phyloP scores from a whole-genome alignment of 257 asterid species.

The Solanum appendiculatum region DNA sequence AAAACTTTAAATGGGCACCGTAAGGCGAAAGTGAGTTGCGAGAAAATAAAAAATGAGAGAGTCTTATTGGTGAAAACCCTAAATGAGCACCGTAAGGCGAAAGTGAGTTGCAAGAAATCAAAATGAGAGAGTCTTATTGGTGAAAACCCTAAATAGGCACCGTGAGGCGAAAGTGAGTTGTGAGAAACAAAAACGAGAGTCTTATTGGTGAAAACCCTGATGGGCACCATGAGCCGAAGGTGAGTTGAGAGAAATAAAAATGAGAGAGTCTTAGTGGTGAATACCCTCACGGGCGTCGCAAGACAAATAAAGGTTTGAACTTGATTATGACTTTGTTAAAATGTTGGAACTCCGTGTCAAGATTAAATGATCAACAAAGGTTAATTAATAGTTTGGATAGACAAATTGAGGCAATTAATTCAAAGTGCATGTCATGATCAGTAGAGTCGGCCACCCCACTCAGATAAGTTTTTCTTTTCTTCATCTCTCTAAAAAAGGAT shows the following conservation, averaged over 20 bases:
- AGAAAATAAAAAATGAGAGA: background rate
- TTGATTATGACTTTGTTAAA: background rate
- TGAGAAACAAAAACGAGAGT: too few relatives aligned
- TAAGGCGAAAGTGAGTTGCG: background rate
- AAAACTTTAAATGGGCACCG: background rate
- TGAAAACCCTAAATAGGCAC: too few relatives aligned
- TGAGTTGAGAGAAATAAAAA: too few relatives aligned
- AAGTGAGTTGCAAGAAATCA: too few relatives aligned
- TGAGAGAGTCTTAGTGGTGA: background rate
- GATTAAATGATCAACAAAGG: background rate
- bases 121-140: background rate
- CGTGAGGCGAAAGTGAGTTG: too few relatives aligned
- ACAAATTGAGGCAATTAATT: too few relatives aligned
- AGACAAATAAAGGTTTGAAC: too few relatives aligned
- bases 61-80: background rate
- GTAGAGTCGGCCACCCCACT: background rate
- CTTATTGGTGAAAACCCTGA: too few relatives aligned
- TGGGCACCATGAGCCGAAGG: too few relatives aligned
- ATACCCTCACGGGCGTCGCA: background rate
- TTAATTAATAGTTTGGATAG: background rate
- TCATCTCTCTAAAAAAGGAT: too few relatives aligned
- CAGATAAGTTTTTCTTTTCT: background rate
- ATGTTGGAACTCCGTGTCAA: background rate
- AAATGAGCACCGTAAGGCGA: too few relatives aligned
- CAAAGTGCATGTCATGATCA: background rate